Evolutionary conservation across 78 protist species (phyloP).

Genomic region (Dictyostelium discoideum): dicty_2.7 NC_007089.4:5757501-5758000

Average conservation of each 20-base stretch:
- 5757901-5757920: not conserved
- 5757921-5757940: not conserved
- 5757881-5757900: conserved; percentile 29
- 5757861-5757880: conserved; percentile 6
- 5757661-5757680: conserved; percentile 58
- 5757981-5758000: conserved; percentile 55
- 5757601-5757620: conserved; percentile 30
- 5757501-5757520: not conserved
- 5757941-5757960: not conserved
- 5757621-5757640: conserved; percentile 80
- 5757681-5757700: conserved; percentile 82
- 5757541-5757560: conserved; percentile 10
- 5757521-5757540: conserved; percentile 10
- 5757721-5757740: conserved; percentile 31
- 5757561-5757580: conserved; percentile 23
- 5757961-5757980: not conserved
- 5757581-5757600: conserved; percentile 23
- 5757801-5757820: not conserved
- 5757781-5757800: conserved; percentile 57
- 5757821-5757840: conserved; percentile 17
- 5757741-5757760: conserved; percentile 81
- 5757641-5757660: conserved; percentile 68
- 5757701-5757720: conserved; percentile 80
- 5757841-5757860: conserved; percentile 47
- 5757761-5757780: conserved; percentile 50